Conservation (phyloP, 345 rosid genomes). For the Citrus trifoliata region DNA sequence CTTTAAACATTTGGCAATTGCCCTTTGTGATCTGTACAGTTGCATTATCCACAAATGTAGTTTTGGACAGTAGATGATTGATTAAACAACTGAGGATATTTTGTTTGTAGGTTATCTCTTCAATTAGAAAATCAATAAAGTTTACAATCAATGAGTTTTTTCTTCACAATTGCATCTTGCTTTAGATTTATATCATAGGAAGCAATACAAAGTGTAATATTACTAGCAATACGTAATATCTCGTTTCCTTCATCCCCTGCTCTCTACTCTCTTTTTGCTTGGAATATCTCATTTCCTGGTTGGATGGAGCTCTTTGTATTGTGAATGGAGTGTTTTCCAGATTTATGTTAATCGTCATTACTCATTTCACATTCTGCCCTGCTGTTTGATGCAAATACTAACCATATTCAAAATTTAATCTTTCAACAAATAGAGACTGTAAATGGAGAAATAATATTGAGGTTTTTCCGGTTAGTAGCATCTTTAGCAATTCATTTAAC, state of each 20-base stretch:
- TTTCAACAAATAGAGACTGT: not conserved
- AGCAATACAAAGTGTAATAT: not conserved
- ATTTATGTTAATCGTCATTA: not conserved
- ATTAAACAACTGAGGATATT: constrained; percentile 9
- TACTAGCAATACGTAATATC: not conserved
- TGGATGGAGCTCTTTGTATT: not conserved
- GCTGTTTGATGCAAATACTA: not conserved
- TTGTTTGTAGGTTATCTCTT: not conserved
- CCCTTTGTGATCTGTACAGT: constrained; percentile 35
- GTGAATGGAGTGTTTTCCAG: not conserved
- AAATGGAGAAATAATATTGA: not conserved
- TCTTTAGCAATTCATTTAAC: not conserved
- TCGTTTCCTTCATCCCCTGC: no score
- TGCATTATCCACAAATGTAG: constrained; percentile 11
- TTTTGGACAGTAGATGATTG: constrained; percentile 18
- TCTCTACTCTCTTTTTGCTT: no score
- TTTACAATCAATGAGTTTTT: constrained; percentile 2
- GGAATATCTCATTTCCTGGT: not conserved
- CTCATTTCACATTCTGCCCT: not conserved
- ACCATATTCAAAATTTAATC: not conserved
- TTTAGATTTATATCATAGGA: not conserved
- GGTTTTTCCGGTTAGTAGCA: not conserved
- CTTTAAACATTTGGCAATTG: constrained; percentile 10
- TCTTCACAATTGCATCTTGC: not conserved
- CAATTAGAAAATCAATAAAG: constrained; percentile 5